Conservation (phyloP, 495 filamentous ascomycete genomes). For the Eremomyces bilateralis region DNA sequence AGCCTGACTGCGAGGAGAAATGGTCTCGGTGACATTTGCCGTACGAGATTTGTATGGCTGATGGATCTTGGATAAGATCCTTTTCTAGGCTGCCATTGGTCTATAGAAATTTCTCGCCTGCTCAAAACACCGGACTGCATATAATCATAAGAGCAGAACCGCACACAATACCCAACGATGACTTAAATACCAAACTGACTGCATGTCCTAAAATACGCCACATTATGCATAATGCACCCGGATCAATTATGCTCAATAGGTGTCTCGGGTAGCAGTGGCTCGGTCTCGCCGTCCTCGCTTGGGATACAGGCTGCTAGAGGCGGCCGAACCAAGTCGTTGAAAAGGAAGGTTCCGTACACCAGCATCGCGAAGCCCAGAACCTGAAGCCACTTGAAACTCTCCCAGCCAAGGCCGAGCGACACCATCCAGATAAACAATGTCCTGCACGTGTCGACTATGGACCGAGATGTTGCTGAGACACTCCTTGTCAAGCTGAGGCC, state of each 20-base stretch:
- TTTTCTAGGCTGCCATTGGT: too few species aligned
- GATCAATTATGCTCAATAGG: background rate
- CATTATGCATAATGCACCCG: background rate
- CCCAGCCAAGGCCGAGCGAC: slow-evolving; percentile 83
- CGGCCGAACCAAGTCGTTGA: slow-evolving; percentile 79
- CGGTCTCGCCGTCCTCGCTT: background rate
- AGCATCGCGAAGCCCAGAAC: slow-evolving; percentile 70
- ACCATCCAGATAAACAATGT: slow-evolving; percentile 98
- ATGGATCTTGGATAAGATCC: too few species aligned
- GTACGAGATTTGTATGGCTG: too few species aligned
- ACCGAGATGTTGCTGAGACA: slow-evolving; percentile 78
- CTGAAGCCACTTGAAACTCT: slow-evolving; percentile 95
- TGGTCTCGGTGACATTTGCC: too few species aligned
- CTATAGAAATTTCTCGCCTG: too few species aligned
- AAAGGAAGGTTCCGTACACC: slow-evolving; percentile 92
- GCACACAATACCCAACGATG: too few species aligned
- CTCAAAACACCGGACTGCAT: too few species aligned
- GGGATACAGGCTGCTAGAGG: slow-evolving; percentile 41
- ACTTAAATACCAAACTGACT: too few species aligned
- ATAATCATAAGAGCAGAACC: too few species aligned
- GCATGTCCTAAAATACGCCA: background rate
- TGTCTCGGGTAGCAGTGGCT: background rate
- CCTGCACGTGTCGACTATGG: slow-evolving; percentile 90
- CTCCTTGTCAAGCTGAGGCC: slow-evolving; percentile 74
- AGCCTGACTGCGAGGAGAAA: too few species aligned